Evolutionary conservation across 2,329 filamentous ascomycete genomes (phyloP).

Genomic region (Diplocarpon rosae): DNA sequence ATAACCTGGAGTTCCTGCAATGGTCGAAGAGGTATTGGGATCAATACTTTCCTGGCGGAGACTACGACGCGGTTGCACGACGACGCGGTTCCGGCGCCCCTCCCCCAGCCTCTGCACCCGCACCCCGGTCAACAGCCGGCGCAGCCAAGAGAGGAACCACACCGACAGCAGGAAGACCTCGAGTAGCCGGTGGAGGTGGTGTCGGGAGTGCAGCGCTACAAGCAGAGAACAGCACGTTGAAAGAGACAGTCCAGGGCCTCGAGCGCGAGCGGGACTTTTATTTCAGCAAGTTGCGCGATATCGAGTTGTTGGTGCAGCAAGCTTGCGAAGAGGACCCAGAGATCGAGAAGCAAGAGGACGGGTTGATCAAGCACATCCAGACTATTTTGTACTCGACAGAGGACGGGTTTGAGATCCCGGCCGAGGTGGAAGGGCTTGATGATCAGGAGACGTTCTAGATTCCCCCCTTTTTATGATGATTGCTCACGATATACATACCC

Average conservation of each 20-base stretch:
- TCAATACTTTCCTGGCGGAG: slow-evolving; percentile 91
- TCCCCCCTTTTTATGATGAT: slow-evolving; percentile 11
- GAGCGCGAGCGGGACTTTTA: slow-evolving; percentile 98
- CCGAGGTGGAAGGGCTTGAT: slow-evolving; percentile 53
- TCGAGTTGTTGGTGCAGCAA: slow-evolving; percentile 87
- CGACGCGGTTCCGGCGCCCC: slow-evolving; percentile 66
- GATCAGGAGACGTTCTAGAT: slow-evolving; percentile 70
- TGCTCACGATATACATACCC: slow-evolving; percentile 7
- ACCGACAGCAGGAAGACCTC: slow-evolving; percentile 32
- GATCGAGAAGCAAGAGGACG: slow-evolving; percentile 86
- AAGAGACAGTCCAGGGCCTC: slow-evolving; percentile 88
- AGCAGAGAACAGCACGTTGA: slow-evolving; percentile 77
- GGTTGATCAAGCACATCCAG: slow-evolving; percentile 91
- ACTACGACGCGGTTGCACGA: slow-evolving; percentile 83
- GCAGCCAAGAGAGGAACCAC: slow-evolving; percentile 35
- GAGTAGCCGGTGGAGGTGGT: slow-evolving; percentile 36
- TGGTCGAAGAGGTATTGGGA: slow-evolving; percentile 98
- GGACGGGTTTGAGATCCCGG: slow-evolving; percentile 81
- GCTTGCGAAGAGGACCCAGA: slow-evolving; percentile 87
- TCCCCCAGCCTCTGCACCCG: slow-evolving; percentile 35
- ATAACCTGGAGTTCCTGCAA: slow-evolving; percentile 97
- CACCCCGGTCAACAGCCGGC: slow-evolving; percentile 36
- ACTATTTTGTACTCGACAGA: slow-evolving; percentile 95
- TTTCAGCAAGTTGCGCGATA: slow-evolving; percentile 96
- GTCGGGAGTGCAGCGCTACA: slow-evolving; percentile 62